Conservation (phyloP, 768 basidiomycete genomes). For the Leccinellum albellum region DNA sequence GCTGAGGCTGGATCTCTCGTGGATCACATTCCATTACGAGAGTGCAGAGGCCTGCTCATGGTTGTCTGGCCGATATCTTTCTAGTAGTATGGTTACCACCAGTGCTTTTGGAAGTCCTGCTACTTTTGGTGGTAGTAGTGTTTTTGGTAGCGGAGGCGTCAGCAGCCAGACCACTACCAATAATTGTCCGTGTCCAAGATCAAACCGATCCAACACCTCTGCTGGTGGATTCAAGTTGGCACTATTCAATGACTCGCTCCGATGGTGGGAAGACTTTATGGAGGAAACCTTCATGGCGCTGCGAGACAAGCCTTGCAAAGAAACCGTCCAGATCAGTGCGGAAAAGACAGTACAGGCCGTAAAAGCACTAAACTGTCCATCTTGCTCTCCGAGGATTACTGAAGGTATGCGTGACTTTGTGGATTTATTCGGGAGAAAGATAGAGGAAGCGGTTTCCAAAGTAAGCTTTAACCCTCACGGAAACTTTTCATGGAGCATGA, state of each 20-base stretch:
- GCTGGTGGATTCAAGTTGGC: background rate
- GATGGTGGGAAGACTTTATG: background rate
- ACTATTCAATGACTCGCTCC: background rate
- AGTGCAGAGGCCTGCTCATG: background rate
- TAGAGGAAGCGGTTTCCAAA: conserved; percentile 9
- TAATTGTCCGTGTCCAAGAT: background rate
- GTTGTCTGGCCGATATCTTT: background rate
- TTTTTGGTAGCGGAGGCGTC: no score
- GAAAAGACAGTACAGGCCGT: background rate
- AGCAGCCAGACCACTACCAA: background rate
- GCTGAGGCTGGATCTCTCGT: background rate
- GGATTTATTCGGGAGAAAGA: conserved; percentile 5
- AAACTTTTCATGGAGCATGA: background rate
- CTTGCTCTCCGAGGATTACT: conserved; percentile 1
- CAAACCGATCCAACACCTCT: background rate
- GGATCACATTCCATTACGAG: conserved; percentile 8
- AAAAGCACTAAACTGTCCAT: background rate
- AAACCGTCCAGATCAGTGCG: background rate
- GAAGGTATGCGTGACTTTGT: conserved; percentile 15
- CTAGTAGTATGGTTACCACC: no score
- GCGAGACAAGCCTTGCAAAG: background rate
- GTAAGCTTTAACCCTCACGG: background rate
- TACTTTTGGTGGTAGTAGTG: no score
- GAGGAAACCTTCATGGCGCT: background rate
- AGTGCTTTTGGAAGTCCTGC: no score